Evolutionary conservation across 768 basidiomycete genomes (phyloP).

Genomic region (Mycena rebaudengoi): DNA sequence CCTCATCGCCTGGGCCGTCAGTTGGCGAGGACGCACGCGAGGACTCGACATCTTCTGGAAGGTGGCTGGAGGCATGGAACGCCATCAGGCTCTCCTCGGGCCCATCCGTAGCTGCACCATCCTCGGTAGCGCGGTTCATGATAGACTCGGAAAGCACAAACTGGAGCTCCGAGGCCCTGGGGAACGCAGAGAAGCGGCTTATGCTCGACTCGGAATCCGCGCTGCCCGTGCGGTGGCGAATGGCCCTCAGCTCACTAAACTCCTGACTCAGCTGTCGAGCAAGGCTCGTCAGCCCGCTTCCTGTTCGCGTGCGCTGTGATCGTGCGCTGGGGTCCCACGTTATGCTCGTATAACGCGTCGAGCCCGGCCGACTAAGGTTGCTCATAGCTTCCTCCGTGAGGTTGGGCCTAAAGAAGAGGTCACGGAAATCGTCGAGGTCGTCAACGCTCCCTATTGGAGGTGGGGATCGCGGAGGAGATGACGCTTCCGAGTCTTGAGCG

Average conservation of each 20-base stretch:
- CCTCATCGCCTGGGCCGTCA: slow-evolving; percentile 44
- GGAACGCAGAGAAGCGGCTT: slow-evolving; percentile 26
- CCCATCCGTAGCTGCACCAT: slow-evolving; percentile 17
- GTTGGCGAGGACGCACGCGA: slow-evolving; percentile 50
- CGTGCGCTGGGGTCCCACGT: slow-evolving; percentile 44
- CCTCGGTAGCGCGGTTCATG: slow-evolving; percentile 23
- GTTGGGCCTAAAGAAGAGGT: slow-evolving; percentile 73
- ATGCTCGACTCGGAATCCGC: slow-evolving; percentile 38
- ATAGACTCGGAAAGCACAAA: slow-evolving; percentile 31
- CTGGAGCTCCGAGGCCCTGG: slow-evolving; percentile 18
- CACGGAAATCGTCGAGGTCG: slow-evolving; percentile 77
- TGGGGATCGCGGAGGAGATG: slow-evolving; percentile 54
- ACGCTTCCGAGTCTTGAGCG: slow-evolving; percentile 34
- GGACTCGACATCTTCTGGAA: slow-evolving; percentile 61
- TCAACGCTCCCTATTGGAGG: slow-evolving; percentile 66
- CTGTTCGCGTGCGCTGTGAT: slow-evolving; percentile 40
- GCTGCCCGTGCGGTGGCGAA: slow-evolving; percentile 38
- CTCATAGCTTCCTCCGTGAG: slow-evolving; percentile 32
- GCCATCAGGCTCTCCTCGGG: slow-evolving; percentile 40
- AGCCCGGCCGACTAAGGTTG: slow-evolving; percentile 35
- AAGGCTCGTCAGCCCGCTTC: slow-evolving; percentile 57
- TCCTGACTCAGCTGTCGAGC: slow-evolving; percentile 62
- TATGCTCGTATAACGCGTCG: slow-evolving; percentile 28
- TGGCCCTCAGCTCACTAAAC: slow-evolving; percentile 50
- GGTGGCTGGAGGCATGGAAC: slow-evolving; percentile 49